Conservation (phyloP, 2,329 filamentous ascomycete genomes). For the Dothistroma septosporum region DNA sequence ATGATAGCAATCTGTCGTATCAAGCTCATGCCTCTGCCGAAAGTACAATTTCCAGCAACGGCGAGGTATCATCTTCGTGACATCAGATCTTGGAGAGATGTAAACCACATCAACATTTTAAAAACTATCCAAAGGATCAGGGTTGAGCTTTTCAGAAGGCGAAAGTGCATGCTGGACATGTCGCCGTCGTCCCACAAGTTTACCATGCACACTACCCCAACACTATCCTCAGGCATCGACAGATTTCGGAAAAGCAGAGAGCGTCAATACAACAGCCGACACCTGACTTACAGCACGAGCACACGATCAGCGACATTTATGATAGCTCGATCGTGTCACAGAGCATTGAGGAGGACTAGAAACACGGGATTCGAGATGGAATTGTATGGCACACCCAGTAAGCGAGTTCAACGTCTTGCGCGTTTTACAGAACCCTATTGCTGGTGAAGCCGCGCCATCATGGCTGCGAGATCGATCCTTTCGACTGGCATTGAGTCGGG, state of each 20-base stretch:
- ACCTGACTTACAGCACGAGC: neutral
- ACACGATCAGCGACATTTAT: too few relatives aligned
- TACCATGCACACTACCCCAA: neutral
- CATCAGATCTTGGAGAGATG: too few relatives aligned
- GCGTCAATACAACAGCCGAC: neutral
- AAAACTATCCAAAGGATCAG: neutral
- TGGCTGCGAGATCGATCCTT: neutral
- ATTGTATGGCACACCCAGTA: neutral
- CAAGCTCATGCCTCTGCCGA: too few relatives aligned
- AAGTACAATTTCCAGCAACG: too few relatives aligned
- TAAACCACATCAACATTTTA: neutral
- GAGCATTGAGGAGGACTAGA: neutral
- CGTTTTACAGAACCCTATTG: neutral
- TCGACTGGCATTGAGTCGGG: neutral
- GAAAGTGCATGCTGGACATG: neutral
- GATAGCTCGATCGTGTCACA: too few relatives aligned
- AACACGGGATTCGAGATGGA: neutral
- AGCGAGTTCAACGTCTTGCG: neutral
- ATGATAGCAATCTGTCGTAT: too few relatives aligned
- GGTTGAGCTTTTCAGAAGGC: neutral
- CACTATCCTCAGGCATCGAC: neutral
- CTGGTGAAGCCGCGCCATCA: neutral
- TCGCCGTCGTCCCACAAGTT: neutral
- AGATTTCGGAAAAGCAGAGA: neutral
- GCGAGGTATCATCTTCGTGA: too few relatives aligned